These are phyloP conservation scores for Aspergillus sclerotiicarbonarius DNA, from an alignment of 495 filamentous ascomycete species.

Conservation along the genomic window DNA sequence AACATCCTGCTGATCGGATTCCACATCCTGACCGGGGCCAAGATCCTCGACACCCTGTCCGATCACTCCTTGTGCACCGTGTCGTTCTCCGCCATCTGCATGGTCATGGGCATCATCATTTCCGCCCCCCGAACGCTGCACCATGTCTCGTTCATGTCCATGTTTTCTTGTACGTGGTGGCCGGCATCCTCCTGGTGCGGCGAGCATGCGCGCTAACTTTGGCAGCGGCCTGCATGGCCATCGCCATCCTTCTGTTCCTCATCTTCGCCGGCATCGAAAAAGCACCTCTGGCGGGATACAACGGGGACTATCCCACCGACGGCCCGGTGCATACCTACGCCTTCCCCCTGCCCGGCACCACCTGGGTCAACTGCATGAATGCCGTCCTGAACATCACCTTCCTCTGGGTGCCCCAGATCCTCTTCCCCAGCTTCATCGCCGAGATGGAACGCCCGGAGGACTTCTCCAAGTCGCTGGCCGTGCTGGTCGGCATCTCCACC, in stretches of 20 bases:
- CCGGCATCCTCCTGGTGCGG: not conserved
- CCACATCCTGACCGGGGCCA: constrained; percentile 39
- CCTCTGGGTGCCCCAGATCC: constrained; percentile 50
- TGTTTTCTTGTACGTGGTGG: constrained; percentile 34
- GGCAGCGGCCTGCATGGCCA: constrained; percentile 40
- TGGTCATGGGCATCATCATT: constrained; percentile 40
- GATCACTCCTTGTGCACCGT: constrained; percentile 38
- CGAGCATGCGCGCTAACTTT: not conserved
- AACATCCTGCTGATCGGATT: constrained; percentile 41
- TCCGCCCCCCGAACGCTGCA: constrained; percentile 40
- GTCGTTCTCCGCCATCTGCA: constrained; percentile 32
- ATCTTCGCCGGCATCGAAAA: constrained; percentile 45
- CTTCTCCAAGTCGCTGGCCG: constrained; percentile 52
- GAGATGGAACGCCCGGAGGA: constrained; percentile 58
- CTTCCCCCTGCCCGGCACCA: constrained; percentile 44
- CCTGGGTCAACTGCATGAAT: constrained; percentile 47
- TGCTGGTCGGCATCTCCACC: constrained; percentile 46
- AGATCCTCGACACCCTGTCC: constrained; percentile 36
- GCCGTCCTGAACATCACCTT: constrained; percentile 47
- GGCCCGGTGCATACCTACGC: constrained; percentile 43
- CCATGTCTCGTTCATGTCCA: constrained; percentile 47
- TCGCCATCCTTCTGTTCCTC: constrained; percentile 46
- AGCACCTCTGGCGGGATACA: constrained; percentile 23
- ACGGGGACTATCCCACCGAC: constrained; percentile 32
- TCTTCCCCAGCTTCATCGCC: constrained; percentile 57